Evolutionary conservation across 257 asterid genomes (phyloP), one percentile per base, ranked within the genome.

Genomic region (Handroanthus guayacan): DNA sequence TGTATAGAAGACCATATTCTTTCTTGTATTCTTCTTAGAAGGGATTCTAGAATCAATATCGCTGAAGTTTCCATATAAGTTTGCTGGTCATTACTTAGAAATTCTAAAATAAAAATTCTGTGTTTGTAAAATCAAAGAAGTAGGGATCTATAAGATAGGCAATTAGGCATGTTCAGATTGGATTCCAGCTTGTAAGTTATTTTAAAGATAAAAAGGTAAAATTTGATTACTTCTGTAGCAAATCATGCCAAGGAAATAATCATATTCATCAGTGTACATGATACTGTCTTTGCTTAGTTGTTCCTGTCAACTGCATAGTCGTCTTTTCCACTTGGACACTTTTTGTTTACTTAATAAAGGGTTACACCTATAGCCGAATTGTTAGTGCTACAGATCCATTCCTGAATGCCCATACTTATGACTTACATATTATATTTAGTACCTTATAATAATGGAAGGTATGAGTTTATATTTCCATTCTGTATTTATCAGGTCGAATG

Each of bases 271-370:
- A 13, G 36, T 64, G 51, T 62, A 56, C 44, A 39, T n/a, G 20
- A n/a, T 71, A 70, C 56, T 25, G 50, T 66, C 69, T 16, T 58
- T 41, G 11, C 25, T 64, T 71, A 20, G 36, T 20, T 77, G 69
- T 72, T 58, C 75, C 36, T 60, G 62, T 62, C 57, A 39, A 65
- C 57, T 39, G 31, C 56, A 20, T 62, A 55, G 39, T 51, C 36
- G 45, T 18, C 39, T 25, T 76, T 67, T 47, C 45, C 69, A 14
- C n/a, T 18, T 16, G 9, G 37, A 44, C n/a, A 34, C 37, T 25
- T 75, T 36, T 16, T 57, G 67, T 54, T 25, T 25, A 54, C 36
- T 75, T 65, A 25, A 5, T 45, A 18, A 60, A 68, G 31, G 31
- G 1, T 25, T 25, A 25, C 41, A 17, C 17, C 9, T 69, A 44